Percentiles rank a stretch among this genome's conserved stretches.
Conservation (phyloP, 768 basidiomycete genomes). For the Tephrocybe rancida region DNA sequence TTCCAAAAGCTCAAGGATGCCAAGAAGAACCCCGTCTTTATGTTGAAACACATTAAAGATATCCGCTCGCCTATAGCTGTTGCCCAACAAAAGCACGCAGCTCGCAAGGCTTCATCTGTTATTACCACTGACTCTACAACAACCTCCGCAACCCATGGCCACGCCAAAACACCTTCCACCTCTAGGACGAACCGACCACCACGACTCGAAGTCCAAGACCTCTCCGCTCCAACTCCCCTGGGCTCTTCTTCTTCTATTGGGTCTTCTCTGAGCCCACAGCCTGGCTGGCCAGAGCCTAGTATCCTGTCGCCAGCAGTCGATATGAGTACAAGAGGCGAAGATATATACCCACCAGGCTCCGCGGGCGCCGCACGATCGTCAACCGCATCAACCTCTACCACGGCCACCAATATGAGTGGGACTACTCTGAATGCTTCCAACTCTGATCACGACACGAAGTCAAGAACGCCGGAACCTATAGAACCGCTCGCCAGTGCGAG, state of each 20-base stretch:
- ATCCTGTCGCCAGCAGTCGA: conserved; percentile 60
- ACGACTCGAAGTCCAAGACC: conserved; percentile 68
- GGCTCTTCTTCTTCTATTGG: conserved; percentile 51
- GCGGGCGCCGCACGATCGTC: conserved; percentile 17
- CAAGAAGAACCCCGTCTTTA: conserved; percentile 98
- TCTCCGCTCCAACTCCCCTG: conserved; percentile 48
- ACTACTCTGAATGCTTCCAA: conserved; percentile 31
- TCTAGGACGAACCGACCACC: conserved; percentile 61
- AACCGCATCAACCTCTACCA: conserved; percentile 33
- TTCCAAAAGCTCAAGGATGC: conserved; percentile 98
- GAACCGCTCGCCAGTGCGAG: conserved; percentile 22
- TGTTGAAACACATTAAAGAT: conserved; percentile 96
- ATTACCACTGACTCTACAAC: conserved; percentile 42
- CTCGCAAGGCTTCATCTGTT: conserved; percentile 73
- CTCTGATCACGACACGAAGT: conserved; percentile 28
- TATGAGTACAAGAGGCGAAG: conserved; percentile 36
- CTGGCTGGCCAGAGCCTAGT: conserved; percentile 74
- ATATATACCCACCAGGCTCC: conserved; percentile 40
- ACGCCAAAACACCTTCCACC: conserved; percentile 41
- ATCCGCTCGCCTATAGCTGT: conserved; percentile 97
- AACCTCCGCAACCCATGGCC: conserved; percentile 47
- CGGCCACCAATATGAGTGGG: conserved; percentile 21
- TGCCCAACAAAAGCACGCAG: conserved; percentile 94
- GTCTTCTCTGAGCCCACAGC: conserved; percentile 65
- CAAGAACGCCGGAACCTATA: conserved; percentile 15